These are phyloP conservation scores for Yamadazyma endophytica DNA, from an alignment of 805 yeast species.

Conservation along the genomic window DNA sequence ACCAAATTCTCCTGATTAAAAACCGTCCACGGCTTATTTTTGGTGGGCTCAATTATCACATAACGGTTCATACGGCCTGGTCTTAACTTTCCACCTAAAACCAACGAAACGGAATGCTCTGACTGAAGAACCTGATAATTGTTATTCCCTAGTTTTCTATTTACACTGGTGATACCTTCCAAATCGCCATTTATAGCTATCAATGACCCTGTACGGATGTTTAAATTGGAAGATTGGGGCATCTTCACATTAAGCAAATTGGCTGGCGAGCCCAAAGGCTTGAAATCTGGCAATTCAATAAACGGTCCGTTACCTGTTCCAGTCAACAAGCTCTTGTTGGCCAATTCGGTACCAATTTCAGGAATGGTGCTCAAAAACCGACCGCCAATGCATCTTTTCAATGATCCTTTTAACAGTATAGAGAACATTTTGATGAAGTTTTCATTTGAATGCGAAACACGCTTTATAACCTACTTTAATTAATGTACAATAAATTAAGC, in stretches of 20 bases:
- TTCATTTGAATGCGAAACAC: no score
- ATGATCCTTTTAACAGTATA: no score
- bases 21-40: conserved; percentile 40
- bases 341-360: conserved; percentile 3
- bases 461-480: no score
- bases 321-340: conserved; percentile 19
- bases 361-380: not conserved
- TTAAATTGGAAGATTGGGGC: conserved; percentile 30
- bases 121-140: conserved; percentile 12
- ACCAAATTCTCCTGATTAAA: conserved; percentile 31
- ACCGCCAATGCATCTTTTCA: no score
- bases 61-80: conserved; percentile 23
- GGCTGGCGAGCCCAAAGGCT: conserved; percentile 35
- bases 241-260: conserved; percentile 39
- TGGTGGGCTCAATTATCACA: conserved; percentile 33
- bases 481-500: no score
- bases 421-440: no score
- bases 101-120: conserved; percentile 15
- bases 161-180: conserved; percentile 6
- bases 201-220: conserved; percentile 23
- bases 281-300: conserved; percentile 39
- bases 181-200: conserved; percentile 43
- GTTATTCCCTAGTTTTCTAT: conserved; percentile 8
- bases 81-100: conserved; percentile 25
- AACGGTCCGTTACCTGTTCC: conserved; percentile 46